Percentiles rank a stretch among this genome's conserved stretches.
phyloP scores from a whole-genome alignment of 1,284 basidiomycete genomes.

The Irpex lacteus region DNA sequence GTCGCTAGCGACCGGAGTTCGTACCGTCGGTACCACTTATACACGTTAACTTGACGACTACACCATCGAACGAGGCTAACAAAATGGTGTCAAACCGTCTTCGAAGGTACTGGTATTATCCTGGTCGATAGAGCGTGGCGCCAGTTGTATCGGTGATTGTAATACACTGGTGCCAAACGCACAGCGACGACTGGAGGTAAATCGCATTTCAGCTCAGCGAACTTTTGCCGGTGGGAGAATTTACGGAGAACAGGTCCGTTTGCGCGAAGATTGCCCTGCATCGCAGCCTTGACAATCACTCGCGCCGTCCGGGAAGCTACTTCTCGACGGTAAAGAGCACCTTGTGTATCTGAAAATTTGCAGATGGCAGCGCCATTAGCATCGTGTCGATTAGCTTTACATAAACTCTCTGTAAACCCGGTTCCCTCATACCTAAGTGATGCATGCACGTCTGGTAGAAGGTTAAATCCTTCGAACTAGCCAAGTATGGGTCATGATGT shows the following conservation, averaged over 20 bases:
- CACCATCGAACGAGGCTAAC: background rate
- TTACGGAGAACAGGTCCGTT: background rate
- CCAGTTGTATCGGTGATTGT: background rate
- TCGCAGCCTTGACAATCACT: background rate
- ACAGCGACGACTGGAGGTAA: background rate
- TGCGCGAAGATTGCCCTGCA: background rate
- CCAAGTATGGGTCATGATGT: background rate
- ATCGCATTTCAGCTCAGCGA: background rate
- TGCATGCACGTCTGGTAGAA: background rate
- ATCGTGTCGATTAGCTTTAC: background rate
- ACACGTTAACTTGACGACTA: background rate
- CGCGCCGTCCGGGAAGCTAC: background rate
- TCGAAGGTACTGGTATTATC: background rate
- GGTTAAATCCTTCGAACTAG: background rate
- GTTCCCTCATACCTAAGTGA: background rate
- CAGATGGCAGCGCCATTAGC: background rate
- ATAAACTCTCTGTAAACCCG: background rate
- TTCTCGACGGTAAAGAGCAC: background rate
- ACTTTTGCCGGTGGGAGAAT: background rate
- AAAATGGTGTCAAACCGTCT: background rate
- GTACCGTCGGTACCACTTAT: background rate
- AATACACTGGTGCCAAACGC: background rate
- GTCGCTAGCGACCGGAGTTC: slow-evolving; percentile 1
- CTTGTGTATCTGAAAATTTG: background rate
- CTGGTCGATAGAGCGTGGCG: background rate